Base-by-base conservation (phyloP, 345 rosid species). In the Noccaea caerulescens region DNA sequence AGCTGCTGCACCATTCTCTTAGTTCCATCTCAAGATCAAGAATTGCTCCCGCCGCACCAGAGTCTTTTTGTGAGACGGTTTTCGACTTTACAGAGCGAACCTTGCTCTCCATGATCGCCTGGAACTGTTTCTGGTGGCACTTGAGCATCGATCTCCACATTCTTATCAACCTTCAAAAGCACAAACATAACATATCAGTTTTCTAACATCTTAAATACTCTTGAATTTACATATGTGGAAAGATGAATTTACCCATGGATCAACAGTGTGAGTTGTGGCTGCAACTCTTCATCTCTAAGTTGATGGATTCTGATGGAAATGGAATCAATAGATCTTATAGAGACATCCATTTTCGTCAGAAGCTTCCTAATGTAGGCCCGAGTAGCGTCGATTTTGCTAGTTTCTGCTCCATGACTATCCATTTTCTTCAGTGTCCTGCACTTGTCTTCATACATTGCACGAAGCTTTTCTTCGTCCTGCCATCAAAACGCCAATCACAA, bases 101-200 rank as follows among this genome's bases (percentile, higher is more conserved):
- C 72, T 89, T 89, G 91, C 91, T 86, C 78, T 86, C 96, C 96
- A 85, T 84, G 55, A 89, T 84, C 9, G 91, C 94, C 57, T 79
- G 86, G 68, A 87, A 82, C 76, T 92, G 98, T 76, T 89, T 92
- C 80, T 89, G 96, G 74, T 92, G 98, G 79, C 98, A 92, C 69
- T 80, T 87, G 13, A 86, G 86, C 85, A 92, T 92, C 45, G 92
- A 83, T 73, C 82, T 87, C 98, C 98, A 92, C 98, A 92, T 92
- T 75, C 87, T 85, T 68, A 81, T 85, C 76, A 84, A 77, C 74
- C 98, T 92, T 82, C 81, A 80, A 55, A 55, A 61, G 5, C 18
- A 44, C 64, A 56, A 33, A 38, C 9, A 39, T 20, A 20, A 38
- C 9, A 39, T 16, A 16, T 13, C 38, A 41, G 27, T 11, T 63